A percentile compares a stretch with the other conserved stretches of the same genome.
These are phyloP conservation scores for Euclidium syriacum DNA, from an alignment of 345 rosid genomes.

Conservation along the genomic window DNA sequence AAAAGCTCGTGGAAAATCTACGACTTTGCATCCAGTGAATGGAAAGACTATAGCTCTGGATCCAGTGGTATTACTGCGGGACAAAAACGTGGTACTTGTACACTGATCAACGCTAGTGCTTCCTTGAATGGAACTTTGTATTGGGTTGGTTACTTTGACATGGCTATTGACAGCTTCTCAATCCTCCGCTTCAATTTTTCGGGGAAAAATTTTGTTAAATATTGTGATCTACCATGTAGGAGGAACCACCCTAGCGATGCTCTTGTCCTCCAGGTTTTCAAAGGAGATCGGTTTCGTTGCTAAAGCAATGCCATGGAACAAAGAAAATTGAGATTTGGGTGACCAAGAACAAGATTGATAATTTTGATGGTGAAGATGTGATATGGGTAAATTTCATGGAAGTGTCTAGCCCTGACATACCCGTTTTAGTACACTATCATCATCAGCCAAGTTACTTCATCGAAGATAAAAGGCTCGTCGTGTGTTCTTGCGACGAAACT, in stretches of 20 bases:
- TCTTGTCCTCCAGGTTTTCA: not conserved
- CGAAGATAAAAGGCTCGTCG: not conserved
- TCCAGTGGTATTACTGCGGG: not conserved
- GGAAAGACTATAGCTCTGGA: not conserved
- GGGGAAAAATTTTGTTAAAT: not conserved
- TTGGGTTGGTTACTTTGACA: not conserved
- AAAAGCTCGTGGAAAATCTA: not conserved
- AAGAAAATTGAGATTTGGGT: conserved; percentile 2
- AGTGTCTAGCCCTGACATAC: not conserved
- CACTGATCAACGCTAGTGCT: not conserved
- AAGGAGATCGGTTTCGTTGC: not conserved
- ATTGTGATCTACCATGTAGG: not conserved
- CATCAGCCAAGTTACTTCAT: not conserved
- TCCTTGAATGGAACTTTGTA: conserved; percentile 10
- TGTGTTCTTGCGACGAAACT: not conserved
- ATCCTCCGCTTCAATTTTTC: not conserved
- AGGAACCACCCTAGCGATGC: not conserved
- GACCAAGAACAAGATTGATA: not conserved
- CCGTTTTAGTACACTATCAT: not conserved
- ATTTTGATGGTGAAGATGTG: not conserved
- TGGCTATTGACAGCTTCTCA: not conserved
- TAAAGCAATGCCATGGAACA: not conserved
- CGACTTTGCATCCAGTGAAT: not conserved
- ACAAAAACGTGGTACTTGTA: too few relatives aligned
- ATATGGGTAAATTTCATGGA: not conserved